phyloP scores from a whole-genome alignment of 768 basidiomycete species.

The Termitomyces sp. region DNA sequence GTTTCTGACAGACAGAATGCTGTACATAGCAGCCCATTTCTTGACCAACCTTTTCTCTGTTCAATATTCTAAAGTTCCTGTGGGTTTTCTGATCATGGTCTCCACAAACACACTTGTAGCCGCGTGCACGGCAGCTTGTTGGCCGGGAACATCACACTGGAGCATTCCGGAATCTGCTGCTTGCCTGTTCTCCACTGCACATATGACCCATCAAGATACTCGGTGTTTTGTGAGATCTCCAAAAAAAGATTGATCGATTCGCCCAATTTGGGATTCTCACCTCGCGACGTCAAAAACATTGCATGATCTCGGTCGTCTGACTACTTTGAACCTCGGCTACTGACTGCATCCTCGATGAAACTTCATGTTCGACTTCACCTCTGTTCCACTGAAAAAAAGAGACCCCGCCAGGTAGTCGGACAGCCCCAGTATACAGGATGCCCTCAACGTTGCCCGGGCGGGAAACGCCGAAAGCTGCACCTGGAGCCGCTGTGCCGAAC shows the following conservation, averaged over 20 bases:
- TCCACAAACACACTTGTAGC: background rate
- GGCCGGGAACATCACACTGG: background rate
- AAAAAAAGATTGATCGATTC: background rate
- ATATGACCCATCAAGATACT: background rate
- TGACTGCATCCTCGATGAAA: background rate
- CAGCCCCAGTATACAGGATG: slow-evolving; percentile 3
- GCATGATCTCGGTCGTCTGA: background rate
- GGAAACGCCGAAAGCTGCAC: background rate
- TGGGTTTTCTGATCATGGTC: background rate
- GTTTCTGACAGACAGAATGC: background rate
- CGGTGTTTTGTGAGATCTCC: too few species aligned
- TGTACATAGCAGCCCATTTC: background rate
- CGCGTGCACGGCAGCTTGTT: background rate
- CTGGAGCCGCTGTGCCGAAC: background rate
- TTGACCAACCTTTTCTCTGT: background rate
- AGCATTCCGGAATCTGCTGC: background rate
- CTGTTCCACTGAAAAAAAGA: background rate
- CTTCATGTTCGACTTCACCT: background rate
- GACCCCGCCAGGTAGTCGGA: slow-evolving; percentile 19
- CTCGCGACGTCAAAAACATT: background rate
- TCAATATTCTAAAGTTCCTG: background rate
- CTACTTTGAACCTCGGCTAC: background rate
- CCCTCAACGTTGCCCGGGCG: background rate
- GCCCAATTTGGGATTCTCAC: background rate
- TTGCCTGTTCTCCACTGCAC: background rate